Base-by-base conservation (phyloP, 768 basidiomycete genomes). In the Trametes sanguinea region DNA sequence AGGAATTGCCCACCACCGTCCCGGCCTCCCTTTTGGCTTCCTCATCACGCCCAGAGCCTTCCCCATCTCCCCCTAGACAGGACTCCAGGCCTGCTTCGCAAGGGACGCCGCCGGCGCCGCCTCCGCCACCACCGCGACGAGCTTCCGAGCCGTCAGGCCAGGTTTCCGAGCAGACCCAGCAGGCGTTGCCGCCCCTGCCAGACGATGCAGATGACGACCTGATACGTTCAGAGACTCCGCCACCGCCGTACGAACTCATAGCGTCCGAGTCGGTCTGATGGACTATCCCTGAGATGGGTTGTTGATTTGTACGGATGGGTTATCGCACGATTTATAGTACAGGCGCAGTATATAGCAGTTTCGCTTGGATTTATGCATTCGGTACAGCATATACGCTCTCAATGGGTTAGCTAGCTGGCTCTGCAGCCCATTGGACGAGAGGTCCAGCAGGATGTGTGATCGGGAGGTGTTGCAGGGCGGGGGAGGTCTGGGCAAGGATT, bases 1-100 rank as follows among this genome's bases (percentile, higher is more conserved):
- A 84, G 62, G 87, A 89, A 4, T 74, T 95, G 47, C 92, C 92
- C 2, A 69, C 77, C 1, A 72, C 74, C 29, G 47, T 59, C n/a
- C 42, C 43, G 16, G 50, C 53, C 6, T 39, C 62, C 45, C 29
- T 54, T 2, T 70, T 94, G 8, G 13, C 52, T 29, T 30, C 52
- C n/a, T 44, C 61, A 8, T 55, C 63, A 1, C 27, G 11, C 11
- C n/a, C 55, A 7, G 47, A 37, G 37, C 33, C 57, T n/a, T 14
- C 51, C 27, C 17, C 54, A 11, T 37, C 35, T 37, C 35, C 11
- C 6, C 22, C 32, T 6, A 47, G 56, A 14, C 42, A 59, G 30
- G 30, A 10, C 2, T 51, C 57, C 16, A 44, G 45, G 14, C 45
- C 51, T 1, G 30, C 22, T 6, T 45, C 43, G 11, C 45, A 45